A percentile compares a stretch with the other conserved stretches of the same genome.
These are phyloP conservation scores for Phytophthora crassamura DNA, from an alignment of 352 stramenopile genomes.

Conservation along the genomic window DNA sequence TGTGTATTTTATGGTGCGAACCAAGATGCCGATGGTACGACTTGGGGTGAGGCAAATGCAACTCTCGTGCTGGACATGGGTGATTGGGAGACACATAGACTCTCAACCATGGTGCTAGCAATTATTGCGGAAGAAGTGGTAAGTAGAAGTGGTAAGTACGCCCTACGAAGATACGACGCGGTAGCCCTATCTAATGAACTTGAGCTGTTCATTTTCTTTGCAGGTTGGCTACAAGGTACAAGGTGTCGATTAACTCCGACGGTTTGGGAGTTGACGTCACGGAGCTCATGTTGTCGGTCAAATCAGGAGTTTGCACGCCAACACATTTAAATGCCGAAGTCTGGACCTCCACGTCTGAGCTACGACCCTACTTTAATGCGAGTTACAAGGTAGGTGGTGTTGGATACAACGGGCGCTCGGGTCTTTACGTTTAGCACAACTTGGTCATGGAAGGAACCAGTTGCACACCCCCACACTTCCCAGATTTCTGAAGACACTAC, in stretches of 20 bases:
- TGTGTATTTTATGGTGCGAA: slow-evolving; percentile 32
- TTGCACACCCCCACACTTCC: slow-evolving; percentile 24
- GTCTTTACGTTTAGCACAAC: slow-evolving; percentile 49
- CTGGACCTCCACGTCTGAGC: slow-evolving; percentile 30
- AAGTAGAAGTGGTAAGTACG: slow-evolving; percentile 40
- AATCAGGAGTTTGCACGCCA: slow-evolving; percentile 44
- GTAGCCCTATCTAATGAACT: no score
- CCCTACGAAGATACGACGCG: no score
- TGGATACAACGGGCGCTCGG: slow-evolving; percentile 43
- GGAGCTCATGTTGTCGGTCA: slow-evolving; percentile 32
- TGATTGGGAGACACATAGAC: slow-evolving; percentile 47
- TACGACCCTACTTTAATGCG: slow-evolving; percentile 52
- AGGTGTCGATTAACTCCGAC: slow-evolving; percentile 20
- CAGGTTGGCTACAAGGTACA: slow-evolving; percentile 25
- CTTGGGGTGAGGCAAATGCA: slow-evolving; percentile 21
- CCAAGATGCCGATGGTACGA: slow-evolving; percentile 11
- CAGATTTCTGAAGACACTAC: slow-evolving; percentile 59
- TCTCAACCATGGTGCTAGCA: slow-evolving; percentile 43
- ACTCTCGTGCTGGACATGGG: slow-evolving; percentile 38
- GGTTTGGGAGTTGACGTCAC: not conserved
- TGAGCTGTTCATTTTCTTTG: not conserved
- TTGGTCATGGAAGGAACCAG: slow-evolving; percentile 32
- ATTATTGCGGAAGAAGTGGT: slow-evolving; percentile 49
- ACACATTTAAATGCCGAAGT: slow-evolving; percentile 61
- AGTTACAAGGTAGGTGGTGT: slow-evolving; percentile 33